phyloP scores from a whole-genome alignment of 1,284 basidiomycete species.

The Ustilago vetiveriae region DNA sequence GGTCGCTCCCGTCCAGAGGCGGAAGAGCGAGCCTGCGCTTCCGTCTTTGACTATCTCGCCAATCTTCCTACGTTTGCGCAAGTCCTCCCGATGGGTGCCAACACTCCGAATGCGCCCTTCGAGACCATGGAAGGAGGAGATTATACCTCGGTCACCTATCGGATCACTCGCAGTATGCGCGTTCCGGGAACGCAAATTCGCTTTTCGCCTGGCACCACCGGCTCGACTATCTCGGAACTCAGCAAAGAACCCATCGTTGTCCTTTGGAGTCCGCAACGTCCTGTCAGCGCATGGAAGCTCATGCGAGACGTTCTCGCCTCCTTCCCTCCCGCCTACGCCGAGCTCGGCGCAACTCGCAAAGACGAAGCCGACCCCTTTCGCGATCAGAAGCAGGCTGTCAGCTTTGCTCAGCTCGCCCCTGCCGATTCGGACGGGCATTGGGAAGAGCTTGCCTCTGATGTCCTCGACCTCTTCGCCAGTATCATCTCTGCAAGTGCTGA shows the following conservation, averaged over 20 bases:
- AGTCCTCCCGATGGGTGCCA: constrained; percentile 73
- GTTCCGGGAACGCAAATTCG: constrained; percentile 77
- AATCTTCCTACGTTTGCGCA: constrained; percentile 80
- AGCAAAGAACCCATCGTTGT: constrained; percentile 77
- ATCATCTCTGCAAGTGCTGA: constrained; percentile 76
- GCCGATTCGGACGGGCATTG: constrained; percentile 30
- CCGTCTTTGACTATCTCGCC: constrained; percentile 79
- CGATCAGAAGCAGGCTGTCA: constrained; percentile 39
- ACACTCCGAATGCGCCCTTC: constrained; percentile 74
- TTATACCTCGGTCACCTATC: constrained; percentile 73
- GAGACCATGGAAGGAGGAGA: constrained; percentile 75
- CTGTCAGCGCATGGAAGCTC: constrained; percentile 77
- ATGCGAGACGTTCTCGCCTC: constrained; percentile 79
- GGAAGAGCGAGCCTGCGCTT: constrained; percentile 70
- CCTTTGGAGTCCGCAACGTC: constrained; percentile 81
- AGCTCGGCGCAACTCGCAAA: neutral
- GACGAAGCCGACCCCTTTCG: constrained; percentile 36
- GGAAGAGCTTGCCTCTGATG: constrained; percentile 75
- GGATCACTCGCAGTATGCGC: constrained; percentile 75
- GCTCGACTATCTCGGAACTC: constrained; percentile 75
- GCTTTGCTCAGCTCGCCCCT: constrained; percentile 40
- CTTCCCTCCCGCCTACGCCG: constrained; percentile 67
- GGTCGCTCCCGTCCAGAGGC: constrained; percentile 20
- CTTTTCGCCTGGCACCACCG: constrained; percentile 75
- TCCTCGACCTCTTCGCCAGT: constrained; percentile 80